Percentiles rank a stretch among this genome's conserved stretches.
Conservation (phyloP, 768 basidiomycete species). For the Sarcomyxa edulis region DNA sequence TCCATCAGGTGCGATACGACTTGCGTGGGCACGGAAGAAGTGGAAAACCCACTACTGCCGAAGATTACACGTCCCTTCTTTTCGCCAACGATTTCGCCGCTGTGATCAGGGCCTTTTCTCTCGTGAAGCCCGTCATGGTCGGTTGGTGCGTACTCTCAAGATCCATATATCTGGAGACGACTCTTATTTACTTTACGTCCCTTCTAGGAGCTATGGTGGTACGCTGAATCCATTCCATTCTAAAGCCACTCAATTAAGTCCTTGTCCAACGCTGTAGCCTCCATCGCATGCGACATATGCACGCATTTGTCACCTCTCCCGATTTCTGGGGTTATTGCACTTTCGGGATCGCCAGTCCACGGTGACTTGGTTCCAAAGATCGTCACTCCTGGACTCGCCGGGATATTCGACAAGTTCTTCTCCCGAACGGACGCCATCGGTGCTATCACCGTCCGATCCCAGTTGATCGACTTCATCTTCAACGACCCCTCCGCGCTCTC, state of each 20-base stretch:
- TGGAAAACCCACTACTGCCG: slow-evolving; percentile 4
- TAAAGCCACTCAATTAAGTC: neutral
- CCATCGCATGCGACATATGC: slow-evolving; percentile 22
- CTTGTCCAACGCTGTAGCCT: slow-evolving; percentile 16
- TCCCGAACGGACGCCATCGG: slow-evolving; percentile 16
- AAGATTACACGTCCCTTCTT: neutral
- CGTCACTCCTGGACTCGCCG: slow-evolving; percentile 12
- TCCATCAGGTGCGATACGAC: slow-evolving; percentile 7
- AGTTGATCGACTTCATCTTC: slow-evolving; percentile 21
- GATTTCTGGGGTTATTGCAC: slow-evolving; percentile 23
- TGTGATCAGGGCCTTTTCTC: neutral
- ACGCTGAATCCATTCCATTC: slow-evolving; percentile 1
- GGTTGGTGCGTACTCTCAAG: slow-evolving; percentile 14
- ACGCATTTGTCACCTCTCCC: slow-evolving; percentile 18
- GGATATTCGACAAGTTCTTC: too few species aligned
- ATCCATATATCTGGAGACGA: slow-evolving; percentile 24
- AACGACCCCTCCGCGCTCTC: slow-evolving; percentile 20
- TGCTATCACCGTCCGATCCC: slow-evolving; percentile 13
- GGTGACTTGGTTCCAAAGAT: slow-evolving; percentile 17
- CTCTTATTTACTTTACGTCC: too few species aligned
- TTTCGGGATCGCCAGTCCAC: slow-evolving; percentile 19
- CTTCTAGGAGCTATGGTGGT: slow-evolving; percentile 26
- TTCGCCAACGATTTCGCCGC: slow-evolving; percentile 5
- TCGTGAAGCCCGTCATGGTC: slow-evolving; percentile 4
- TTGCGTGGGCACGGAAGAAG: slow-evolving; percentile 5